phyloP scores from a whole-genome alignment of 2,329 filamentous ascomycete species.

The Grosmannia serpens region DNA sequence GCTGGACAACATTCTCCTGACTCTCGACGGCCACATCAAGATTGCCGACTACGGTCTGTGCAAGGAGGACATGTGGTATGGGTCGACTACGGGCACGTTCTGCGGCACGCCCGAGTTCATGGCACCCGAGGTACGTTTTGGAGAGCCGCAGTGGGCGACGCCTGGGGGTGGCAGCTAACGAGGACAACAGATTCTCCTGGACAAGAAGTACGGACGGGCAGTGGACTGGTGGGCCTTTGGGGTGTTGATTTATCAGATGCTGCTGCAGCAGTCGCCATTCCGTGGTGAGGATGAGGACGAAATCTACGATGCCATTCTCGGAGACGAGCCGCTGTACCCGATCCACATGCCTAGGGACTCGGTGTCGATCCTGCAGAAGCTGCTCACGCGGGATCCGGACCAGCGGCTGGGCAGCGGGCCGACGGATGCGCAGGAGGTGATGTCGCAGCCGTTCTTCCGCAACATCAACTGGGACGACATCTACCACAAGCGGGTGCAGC shows the following conservation, averaged over 20 bases:
- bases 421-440: constrained; percentile 95
- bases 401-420: constrained; percentile 85
- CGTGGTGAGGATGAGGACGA: constrained; percentile 97
- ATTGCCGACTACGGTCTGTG: constrained; percentile 97
- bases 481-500: constrained; percentile 82
- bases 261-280: constrained; percentile 97
- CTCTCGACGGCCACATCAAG: constrained; percentile 94
- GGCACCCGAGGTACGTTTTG: constrained; percentile 78
- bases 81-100: constrained; percentile 92
- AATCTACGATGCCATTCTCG: constrained; percentile 96
- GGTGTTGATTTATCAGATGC: constrained; percentile 98
- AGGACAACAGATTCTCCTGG: constrained; percentile 64
- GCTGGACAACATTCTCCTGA: constrained; percentile 82
- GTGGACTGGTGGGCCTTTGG: constrained; percentile 99
- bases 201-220: constrained; percentile 95
- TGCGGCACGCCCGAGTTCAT: constrained; percentile 99
- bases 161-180: not conserved
- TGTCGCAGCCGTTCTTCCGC: constrained; percentile 97
- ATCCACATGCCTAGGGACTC: constrained; percentile 98
- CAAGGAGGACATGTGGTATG: constrained; percentile 99
- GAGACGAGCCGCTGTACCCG: constrained; percentile 92
- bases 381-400: constrained; percentile 90
- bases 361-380: constrained; percentile 93
- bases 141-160: not conserved
- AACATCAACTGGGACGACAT: constrained; percentile 99